Base-by-base conservation (phyloP, 305 asterid species). In the Solanum hybrid region DNA sequence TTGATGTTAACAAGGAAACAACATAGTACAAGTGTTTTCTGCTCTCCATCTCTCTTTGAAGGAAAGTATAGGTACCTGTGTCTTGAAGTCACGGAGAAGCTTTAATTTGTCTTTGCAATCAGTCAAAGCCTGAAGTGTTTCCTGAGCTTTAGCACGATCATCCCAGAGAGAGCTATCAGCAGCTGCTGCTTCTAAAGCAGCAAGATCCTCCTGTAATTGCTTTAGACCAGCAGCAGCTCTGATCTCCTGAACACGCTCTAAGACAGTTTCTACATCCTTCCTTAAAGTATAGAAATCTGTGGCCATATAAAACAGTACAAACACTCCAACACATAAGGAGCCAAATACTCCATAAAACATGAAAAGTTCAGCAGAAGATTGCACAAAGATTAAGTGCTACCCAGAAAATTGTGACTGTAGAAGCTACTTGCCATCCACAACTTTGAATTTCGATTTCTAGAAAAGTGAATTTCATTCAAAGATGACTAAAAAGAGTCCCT, bases 261-360 rank as follows among this genome's bases (percentile, higher is more conserved):
- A 86, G 71, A 93, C 76, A 81, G 91, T 89, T 92, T 97, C 98
- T 28, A 97, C 98, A 77, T 97, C 97, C 93, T 89, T 96, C 93
- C 99, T 96, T 90, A 96, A 92, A 76, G 95, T 88, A 92, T 95
- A 97, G 94, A 96, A 97, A 94, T 97, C 99, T 97, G 97, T 89
- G 8, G 39, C 28, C 64, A 81, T 36, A 26, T 14, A 86, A 26
- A 22, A 33, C 76, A 46, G 73, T 51, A 51, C 61, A 26, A 82
- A 31, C 74, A 86, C 33, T 86, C 42, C n/a, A 57, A 85, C 87
- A 64, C 34, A 35, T 42, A 74, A 74, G 6, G 74, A 74, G 73
- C 67, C 74, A 22, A 77, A 88, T 57, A 78, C 36, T 57, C 83
- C 73, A 87, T 16, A 74, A 35, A 73, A 71, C 40, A 78, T n/a